Conservation (phyloP, 108 stramenopile genomes). For the Nitzschia inconspicua region DNA sequence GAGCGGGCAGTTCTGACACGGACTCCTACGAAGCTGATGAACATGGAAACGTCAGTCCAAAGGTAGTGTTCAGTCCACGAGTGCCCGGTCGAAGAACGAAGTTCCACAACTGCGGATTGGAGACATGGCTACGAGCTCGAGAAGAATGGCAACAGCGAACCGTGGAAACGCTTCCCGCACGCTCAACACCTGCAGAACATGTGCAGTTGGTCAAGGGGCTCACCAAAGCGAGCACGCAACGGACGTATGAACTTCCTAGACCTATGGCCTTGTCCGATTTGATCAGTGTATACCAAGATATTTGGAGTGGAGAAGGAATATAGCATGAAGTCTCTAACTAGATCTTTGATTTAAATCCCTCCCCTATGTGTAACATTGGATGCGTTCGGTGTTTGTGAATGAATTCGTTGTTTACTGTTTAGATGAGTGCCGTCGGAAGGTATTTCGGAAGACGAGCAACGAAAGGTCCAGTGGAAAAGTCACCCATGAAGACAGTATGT, state of each 20-base stretch:
- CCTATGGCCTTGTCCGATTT: conserved; percentile 28
- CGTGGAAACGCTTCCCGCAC: conserved; percentile 18
- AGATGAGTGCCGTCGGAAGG: too few relatives aligned
- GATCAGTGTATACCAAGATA: conserved; percentile 22
- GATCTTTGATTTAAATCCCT: not conserved
- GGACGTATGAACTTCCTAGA: conserved; percentile 33
- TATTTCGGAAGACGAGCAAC: too few relatives aligned
- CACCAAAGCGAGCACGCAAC: conserved; percentile 15
- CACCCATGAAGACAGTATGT: too few relatives aligned
- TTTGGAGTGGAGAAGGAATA: conserved; percentile 22
- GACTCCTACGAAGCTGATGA: not conserved
- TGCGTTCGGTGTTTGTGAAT: not conserved
- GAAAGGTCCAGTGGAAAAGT: too few relatives aligned
- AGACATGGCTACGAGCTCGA: conserved; percentile 31
- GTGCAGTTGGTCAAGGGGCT: conserved; percentile 12
- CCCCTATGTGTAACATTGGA: not conserved
- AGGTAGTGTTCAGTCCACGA: conserved; percentile 1
- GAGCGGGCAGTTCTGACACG: not conserved
- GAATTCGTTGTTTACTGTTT: too few relatives aligned
- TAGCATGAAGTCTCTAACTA: not conserved
- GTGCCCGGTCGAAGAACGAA: not conserved
- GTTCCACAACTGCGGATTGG: conserved; percentile 40
- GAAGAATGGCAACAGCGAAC: conserved; percentile 31
- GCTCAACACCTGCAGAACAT: conserved; percentile 10
- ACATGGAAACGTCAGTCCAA: not conserved